Conservation (phyloP, 371 early-diverging fungal species). For the Coemansia linderi region DNA sequence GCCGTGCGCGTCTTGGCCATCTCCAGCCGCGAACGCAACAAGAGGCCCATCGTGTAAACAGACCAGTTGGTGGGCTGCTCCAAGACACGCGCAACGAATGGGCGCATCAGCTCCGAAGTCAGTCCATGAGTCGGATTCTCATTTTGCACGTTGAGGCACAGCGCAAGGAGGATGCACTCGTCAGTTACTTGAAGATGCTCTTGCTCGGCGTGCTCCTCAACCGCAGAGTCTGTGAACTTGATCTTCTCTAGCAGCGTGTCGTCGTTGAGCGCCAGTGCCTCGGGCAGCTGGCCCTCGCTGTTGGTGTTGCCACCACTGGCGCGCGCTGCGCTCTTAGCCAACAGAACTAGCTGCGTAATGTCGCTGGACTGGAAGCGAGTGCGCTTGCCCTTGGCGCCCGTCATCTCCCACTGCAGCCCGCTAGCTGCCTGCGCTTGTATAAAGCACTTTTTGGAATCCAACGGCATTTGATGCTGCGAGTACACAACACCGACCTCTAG, state of each 20-base stretch:
- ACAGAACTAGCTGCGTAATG: constrained; percentile 85
- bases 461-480: constrained; percentile 74
- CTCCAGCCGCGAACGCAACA: constrained; percentile 89
- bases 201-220: constrained; percentile 46
- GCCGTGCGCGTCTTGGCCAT: constrained; percentile 83
- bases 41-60: constrained; percentile 90
- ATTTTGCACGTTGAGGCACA: constrained; percentile 90
- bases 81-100: constrained; percentile 87
- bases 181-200: constrained; percentile 71
- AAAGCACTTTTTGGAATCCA: constrained; percentile 68
- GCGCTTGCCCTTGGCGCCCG: constrained; percentile 87
- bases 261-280: constrained; percentile 79
- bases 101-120: constrained; percentile 90
- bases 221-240: constrained; percentile 40
- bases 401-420: constrained; percentile 79
- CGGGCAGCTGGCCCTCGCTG: constrained; percentile 56
- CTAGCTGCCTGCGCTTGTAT: constrained; percentile 74
- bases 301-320: constrained; percentile 28
- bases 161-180: constrained; percentile 86
- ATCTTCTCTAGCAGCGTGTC: constrained; percentile 88
- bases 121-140: constrained; percentile 90
- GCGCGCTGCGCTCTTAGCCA: constrained; percentile 73
- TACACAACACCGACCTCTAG: constrained; percentile 77
- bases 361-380: constrained; percentile 91
- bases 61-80: constrained; percentile 96